phyloP scores from a whole-genome alignment of 2,329 filamentous ascomycete species.

The Chaetomium sp. region DNA sequence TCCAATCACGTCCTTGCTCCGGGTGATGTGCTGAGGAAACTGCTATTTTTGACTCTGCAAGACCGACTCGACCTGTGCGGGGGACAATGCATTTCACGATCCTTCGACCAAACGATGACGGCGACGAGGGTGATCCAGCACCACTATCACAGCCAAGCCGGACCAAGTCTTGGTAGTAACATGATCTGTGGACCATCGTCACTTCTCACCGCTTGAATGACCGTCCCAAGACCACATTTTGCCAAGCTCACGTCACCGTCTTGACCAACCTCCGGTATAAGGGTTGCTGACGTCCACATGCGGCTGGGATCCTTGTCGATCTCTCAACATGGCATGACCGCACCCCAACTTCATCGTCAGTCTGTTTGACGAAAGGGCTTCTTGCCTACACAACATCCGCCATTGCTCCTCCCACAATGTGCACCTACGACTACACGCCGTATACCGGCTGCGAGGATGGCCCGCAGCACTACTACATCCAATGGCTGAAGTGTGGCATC shows the following conservation, averaged over 20 bases:
- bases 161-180: slow-evolving; percentile 10
- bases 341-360: slow-evolving; percentile 4
- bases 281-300: slow-evolving; percentile 16
- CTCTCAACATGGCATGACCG: slow-evolving; percentile 3
- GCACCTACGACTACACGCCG: slow-evolving; percentile 36
- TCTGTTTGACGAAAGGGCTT: slow-evolving; percentile 8
- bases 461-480: slow-evolving; percentile 35
- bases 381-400: slow-evolving; percentile 7
- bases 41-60: slow-evolving; percentile 28
- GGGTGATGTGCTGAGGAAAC: slow-evolving; percentile 13
- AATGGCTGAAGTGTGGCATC: slow-evolving; percentile 35
- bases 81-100: slow-evolving; percentile 15
- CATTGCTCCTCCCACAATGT: slow-evolving; percentile 29
- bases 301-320: slow-evolving; percentile 10
- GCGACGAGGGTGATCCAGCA: neutral
- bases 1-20: slow-evolving; percentile 20
- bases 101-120: slow-evolving; percentile 4
- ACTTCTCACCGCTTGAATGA: slow-evolving; percentile 15
- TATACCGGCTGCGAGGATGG: slow-evolving; percentile 32
- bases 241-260: neutral
- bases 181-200: neutral
- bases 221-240: neutral
- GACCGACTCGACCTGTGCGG: slow-evolving; percentile 9
- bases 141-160: slow-evolving; percentile 19
- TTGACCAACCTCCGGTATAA: slow-evolving; percentile 18